Conservation (phyloP, 768 basidiomycete genomes). For the Grammothele lineata region DNA sequence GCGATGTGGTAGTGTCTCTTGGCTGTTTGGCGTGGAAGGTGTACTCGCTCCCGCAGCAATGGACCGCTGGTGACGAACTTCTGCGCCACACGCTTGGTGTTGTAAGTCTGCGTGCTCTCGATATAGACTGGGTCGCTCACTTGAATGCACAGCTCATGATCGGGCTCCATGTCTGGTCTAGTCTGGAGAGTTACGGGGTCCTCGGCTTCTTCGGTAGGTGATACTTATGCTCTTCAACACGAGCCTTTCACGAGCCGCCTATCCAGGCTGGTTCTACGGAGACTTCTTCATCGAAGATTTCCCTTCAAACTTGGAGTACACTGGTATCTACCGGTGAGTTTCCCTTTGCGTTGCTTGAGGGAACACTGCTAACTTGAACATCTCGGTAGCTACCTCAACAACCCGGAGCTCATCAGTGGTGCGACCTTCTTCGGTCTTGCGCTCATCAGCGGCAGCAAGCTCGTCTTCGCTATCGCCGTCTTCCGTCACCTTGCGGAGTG, state of each 20-base stretch:
- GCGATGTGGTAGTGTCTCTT: constrained; percentile 64
- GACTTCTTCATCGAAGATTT: constrained; percentile 97
- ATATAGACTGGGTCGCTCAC: no score
- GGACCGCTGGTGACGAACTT: constrained; percentile 85
- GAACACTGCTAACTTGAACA: neutral
- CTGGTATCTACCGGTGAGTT: constrained; percentile 88
- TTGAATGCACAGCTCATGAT: constrained; percentile 49
- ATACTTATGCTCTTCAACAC: neutral
- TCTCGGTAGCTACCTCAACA: constrained; percentile 72
- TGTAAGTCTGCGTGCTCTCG: constrained; percentile 47
- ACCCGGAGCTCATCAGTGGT: constrained; percentile 94
- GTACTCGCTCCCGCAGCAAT: constrained; percentile 75
- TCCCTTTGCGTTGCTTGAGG: neutral
- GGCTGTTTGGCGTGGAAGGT: constrained; percentile 86
- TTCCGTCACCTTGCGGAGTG: constrained; percentile 84
- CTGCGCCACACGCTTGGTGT: constrained; percentile 85
- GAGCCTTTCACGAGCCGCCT: neutral
- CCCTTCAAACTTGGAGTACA: constrained; percentile 87
- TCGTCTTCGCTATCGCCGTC: constrained; percentile 83
- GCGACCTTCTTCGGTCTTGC: constrained; percentile 94
- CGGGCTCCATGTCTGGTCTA: constrained; percentile 87
- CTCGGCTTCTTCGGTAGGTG: constrained; percentile 84
- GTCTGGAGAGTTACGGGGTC: constrained; percentile 86
- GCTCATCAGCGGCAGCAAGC: constrained; percentile 86
- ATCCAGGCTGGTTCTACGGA: constrained; percentile 93